Base-by-base conservation (phyloP, 1,284 basidiomycete species). In the Megacollybia platyphylla region DNA sequence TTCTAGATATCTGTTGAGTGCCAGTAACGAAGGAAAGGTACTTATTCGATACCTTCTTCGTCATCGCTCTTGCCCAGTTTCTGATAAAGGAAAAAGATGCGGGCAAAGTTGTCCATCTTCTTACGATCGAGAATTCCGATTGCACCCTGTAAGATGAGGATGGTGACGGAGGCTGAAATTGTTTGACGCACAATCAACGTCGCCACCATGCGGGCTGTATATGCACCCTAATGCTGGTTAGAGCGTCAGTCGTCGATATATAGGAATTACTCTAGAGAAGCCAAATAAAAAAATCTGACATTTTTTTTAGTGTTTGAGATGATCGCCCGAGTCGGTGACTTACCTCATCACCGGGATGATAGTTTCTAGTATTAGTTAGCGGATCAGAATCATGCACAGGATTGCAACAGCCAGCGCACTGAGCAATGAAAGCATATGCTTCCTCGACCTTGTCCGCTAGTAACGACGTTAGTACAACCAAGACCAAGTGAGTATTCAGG, bases 381-480 rank as follows among this genome's bases (percentile, higher is more conserved):
- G 18, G 13, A 18, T 46, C 3, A 40, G 29, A 38, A 30, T 18
- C 17, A n/a, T 38, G 27, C 9, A 6, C 20, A 27, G 10, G 30
- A 11, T 36, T 36, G 39, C n/a, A 45, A 20, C 11, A 38, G 18
- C 20, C 10, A 17, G 60, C 78, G 56, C 52, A 81, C 79, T 83
- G 78, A 9, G 81, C 70, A 51, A 84, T 77, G 54, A 84, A 84
- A 7, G 69, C 76, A 57, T 83, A 84, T 18, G 76, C 79, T 48
- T 83, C 79, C 56, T 83, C 75, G 3, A 84, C 76, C 52, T 83
- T 82, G 42, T 75, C 73, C 31, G 60, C 79, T 82, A 41, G 3
- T 41, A 15, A 15, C 15, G 40, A 47, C 20, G 36, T 66, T 38
- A 8, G 41, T 36, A 43, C 35, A 8, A 39, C 17, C 11, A 38